A percentile compares a stretch with the other conserved stretches of the same genome.
phyloP scores from a whole-genome alignment of 1,284 basidiomycete genomes.

The Cryptococcus sp. region DNA sequence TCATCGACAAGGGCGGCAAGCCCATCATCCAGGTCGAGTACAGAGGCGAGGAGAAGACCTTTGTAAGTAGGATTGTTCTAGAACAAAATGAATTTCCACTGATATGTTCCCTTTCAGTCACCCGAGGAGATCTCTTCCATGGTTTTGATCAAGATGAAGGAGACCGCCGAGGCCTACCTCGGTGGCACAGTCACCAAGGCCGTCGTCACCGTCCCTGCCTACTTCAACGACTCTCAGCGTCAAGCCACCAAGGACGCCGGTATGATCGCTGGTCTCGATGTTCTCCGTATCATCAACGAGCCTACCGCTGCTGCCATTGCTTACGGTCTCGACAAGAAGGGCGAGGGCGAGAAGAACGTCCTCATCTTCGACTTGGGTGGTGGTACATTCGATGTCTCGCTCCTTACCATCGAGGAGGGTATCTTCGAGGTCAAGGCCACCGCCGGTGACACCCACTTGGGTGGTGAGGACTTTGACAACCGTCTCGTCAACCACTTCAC shows the following conservation, averaged over 20 bases:
- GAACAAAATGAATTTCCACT: constrained; percentile 5
- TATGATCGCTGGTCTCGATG: constrained; percentile 65
- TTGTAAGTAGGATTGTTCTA: constrained; percentile 62
- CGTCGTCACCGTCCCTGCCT: constrained; percentile 68
- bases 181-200: constrained; percentile 66
- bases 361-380: constrained; percentile 99
- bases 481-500: constrained; percentile 84
- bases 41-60: constrained; percentile 81
- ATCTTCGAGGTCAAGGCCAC: constrained; percentile 71
- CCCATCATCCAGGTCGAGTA: constrained; percentile 82
- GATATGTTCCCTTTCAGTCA: constrained; percentile 15
- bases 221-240: constrained; percentile 71
- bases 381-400: constrained; percentile 72
- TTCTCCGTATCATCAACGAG: constrained; percentile 71
- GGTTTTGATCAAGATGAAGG: constrained; percentile 99
- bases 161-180: constrained; percentile 65
- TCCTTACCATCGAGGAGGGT: constrained; percentile 64
- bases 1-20: constrained; percentile 79
- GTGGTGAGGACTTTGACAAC: constrained; percentile 99
- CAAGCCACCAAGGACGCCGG: constrained; percentile 66
- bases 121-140: constrained; percentile 79
- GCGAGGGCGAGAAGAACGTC: constrained; percentile 93
- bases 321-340: constrained; percentile 68
- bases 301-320: constrained; percentile 59
- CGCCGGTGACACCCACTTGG: constrained; percentile 97